Percentiles rank a stretch among this genome's conserved stretches.
These are phyloP conservation scores for Ceratobasidium sp. DNA, from an alignment of 1,284 basidiomycete species.

Conservation along the genomic window DNA sequence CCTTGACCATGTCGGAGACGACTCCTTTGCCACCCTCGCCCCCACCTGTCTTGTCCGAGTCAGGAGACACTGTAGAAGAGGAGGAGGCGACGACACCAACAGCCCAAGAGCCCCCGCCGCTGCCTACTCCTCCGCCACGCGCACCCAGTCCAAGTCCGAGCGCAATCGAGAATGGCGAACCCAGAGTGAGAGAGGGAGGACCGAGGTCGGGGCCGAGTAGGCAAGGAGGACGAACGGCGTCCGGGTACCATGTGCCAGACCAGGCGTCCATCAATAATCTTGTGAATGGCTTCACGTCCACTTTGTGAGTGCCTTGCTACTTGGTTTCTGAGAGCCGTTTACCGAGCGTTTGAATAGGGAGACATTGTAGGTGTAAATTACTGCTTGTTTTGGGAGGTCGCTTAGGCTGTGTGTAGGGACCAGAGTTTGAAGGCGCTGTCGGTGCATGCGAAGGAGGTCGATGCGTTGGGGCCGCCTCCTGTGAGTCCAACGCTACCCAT, in stretches of 20 bases:
- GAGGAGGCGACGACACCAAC: not conserved
- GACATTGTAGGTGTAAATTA: conserved; percentile 7
- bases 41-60: not conserved
- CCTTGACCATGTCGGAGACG: conserved; percentile 3
- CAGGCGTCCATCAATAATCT: conserved; percentile 43
- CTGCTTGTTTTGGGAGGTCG: not conserved
- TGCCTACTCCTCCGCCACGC: conserved; percentile 1
- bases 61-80: conserved; percentile 1
- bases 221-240: not conserved
- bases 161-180: too few relatives aligned
- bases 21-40: conserved; percentile 23
- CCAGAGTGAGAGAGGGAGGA: too few relatives aligned
- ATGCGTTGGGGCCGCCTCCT: conserved; percentile 30
- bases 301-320: conserved; percentile 16
- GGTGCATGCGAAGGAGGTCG: conserved; percentile 34
- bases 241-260: conserved; percentile 32
- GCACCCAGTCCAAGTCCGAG: conserved; percentile 19
- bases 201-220: conserved; percentile 11
- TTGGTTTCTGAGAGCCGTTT: not conserved
- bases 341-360: conserved; percentile 24
- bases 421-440: conserved; percentile 20
- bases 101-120: conserved; percentile 1
- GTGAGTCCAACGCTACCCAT: conserved; percentile 8
- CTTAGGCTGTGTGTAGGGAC: conserved; percentile 9
- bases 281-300: conserved; percentile 34